Conservation (phyloP, 805 yeast genomes). For the Kuraishia hungarica region DNA sequence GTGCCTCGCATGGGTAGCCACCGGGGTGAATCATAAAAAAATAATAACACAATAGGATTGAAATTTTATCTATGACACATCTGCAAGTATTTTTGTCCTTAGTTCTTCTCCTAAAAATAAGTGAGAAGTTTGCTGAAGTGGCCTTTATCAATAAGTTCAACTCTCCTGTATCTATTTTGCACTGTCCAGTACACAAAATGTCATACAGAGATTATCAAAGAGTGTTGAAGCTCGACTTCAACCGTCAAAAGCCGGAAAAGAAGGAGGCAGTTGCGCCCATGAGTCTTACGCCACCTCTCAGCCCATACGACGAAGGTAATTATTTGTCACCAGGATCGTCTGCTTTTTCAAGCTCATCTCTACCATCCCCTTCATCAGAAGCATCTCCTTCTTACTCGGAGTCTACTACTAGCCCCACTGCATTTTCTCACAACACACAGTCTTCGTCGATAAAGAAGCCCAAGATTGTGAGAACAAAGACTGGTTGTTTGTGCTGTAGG, state of each 20-base stretch:
- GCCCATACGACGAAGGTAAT: background rate
- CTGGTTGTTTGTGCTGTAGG: constrained; percentile 30
- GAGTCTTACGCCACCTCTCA: background rate
- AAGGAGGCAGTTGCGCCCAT: background rate
- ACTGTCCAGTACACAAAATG: background rate
- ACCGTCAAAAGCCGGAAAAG: background rate
- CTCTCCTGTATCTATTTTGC: too few relatives aligned
- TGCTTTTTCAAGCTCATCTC: background rate
- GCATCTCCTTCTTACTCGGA: background rate
- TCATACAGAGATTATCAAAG: constrained; percentile 23
- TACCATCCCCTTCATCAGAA: background rate
- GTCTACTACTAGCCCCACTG: constrained; percentile 12
- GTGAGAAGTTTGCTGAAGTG: too few relatives aligned
- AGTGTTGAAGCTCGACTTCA: constrained; percentile 15
- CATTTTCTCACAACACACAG: background rate
- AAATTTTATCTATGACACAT: background rate
- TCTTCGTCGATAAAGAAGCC: constrained; percentile 8
- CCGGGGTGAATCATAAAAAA: background rate
- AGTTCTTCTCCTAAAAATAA: too few relatives aligned
- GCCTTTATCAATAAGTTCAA: too few relatives aligned
- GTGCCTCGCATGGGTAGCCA: background rate
- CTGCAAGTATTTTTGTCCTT: background rate
- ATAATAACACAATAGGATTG: background rate
- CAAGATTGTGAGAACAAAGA: constrained; percentile 26
- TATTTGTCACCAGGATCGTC: background rate